A percentile compares a stretch with the other conserved stretches of the same genome.
These are phyloP conservation scores for Penicillium thymicola DNA, from an alignment of 2,329 filamentous ascomycete species.

Conservation along the genomic window DNA sequence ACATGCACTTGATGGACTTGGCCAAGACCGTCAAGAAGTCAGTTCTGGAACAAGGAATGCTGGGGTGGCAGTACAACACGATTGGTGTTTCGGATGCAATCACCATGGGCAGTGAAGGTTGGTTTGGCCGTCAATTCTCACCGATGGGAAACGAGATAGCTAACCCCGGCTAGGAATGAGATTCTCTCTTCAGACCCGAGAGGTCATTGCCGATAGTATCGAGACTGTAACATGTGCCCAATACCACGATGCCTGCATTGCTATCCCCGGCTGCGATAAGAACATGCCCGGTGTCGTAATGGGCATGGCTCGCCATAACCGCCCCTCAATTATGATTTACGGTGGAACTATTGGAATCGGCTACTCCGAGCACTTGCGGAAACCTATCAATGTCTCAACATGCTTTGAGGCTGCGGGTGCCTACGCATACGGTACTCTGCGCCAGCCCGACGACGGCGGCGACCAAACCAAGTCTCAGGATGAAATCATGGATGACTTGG, in stretches of 20 bases:
- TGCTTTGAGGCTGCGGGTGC: slow-evolving; percentile 87
- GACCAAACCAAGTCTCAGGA: slow-evolving; percentile 64
- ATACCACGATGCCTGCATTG: slow-evolving; percentile 88
- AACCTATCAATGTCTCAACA: slow-evolving; percentile 80
- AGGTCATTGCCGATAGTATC: slow-evolving; percentile 91
- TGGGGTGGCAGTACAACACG: slow-evolving; percentile 93
- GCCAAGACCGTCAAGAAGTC: slow-evolving; percentile 83
- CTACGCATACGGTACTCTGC: slow-evolving; percentile 70
- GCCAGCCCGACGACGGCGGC: slow-evolving; percentile 63
- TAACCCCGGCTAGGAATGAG: slow-evolving; percentile 67
- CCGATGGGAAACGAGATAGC: slow-evolving; percentile 2
- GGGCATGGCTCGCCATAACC: slow-evolving; percentile 85
- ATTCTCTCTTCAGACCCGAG: slow-evolving; percentile 83
- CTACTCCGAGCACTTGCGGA: slow-evolving; percentile 71
- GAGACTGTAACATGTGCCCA: slow-evolving; percentile 92
- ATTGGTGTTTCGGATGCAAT: slow-evolving; percentile 88
- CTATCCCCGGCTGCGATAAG: slow-evolving; percentile 93
- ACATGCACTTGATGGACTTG: slow-evolving; percentile 74
- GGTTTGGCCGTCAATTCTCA: slow-evolving; percentile 20
- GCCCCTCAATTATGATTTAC: slow-evolving; percentile 93
- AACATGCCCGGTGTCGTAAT: slow-evolving; percentile 95
- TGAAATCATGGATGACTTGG: slow-evolving; percentile 81
- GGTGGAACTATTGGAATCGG: slow-evolving; percentile 87
- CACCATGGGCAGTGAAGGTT: slow-evolving; percentile 90
- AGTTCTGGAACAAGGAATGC: slow-evolving; percentile 77